A percentile compares a stretch with the other conserved stretches of the same genome.
Conservation (phyloP, 306 rosid genomes). For the Parietaria judaica region DNA sequence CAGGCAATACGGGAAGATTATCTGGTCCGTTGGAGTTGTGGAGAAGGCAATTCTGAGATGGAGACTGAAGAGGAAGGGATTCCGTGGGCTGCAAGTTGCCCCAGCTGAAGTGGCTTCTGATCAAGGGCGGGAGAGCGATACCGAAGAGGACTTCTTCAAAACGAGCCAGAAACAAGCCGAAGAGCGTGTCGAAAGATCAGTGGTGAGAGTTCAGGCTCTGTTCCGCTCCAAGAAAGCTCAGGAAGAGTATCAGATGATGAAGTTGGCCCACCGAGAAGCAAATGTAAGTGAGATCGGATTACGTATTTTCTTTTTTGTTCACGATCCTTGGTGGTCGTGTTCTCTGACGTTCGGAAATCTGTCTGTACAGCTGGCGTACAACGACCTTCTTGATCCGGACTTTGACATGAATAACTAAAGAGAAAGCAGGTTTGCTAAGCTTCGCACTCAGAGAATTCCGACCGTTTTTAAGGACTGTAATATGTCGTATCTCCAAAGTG, state of each 20-base stretch:
- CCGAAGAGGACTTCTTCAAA: conserved; percentile 71
- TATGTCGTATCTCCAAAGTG: conserved; percentile 17
- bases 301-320: too few relatives aligned
- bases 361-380: conserved; percentile 63
- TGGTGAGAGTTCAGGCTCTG: conserved; percentile 76
- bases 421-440: conserved; percentile 11
- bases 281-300: conserved; percentile 26
- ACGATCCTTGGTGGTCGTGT: too few relatives aligned
- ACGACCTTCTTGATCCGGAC: conserved; percentile 48
- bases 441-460: conserved; percentile 7
- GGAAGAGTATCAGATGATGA: conserved; percentile 83
- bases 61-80: conserved; percentile 84
- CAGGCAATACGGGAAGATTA: conserved; percentile 66
- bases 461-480: conserved; percentile 6
- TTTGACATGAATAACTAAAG: conserved; percentile 30
- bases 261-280: conserved; percentile 58
- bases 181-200: conserved; percentile 72
- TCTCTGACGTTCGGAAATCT: neutral
- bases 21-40: conserved; percentile 87
- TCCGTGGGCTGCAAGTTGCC: conserved; percentile 70
- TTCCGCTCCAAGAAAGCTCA: conserved; percentile 92
- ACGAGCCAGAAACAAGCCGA: conserved; percentile 73
- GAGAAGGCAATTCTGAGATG: conserved; percentile 89
- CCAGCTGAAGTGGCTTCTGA: conserved; percentile 22
- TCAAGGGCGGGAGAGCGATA: conserved; percentile 38